Percentiles rank a stretch among this genome's conserved stretches.
These are phyloP conservation scores for Lipomyces japonicus DNA, from an alignment of 805 yeast species.

Conservation along the genomic window DNA sequence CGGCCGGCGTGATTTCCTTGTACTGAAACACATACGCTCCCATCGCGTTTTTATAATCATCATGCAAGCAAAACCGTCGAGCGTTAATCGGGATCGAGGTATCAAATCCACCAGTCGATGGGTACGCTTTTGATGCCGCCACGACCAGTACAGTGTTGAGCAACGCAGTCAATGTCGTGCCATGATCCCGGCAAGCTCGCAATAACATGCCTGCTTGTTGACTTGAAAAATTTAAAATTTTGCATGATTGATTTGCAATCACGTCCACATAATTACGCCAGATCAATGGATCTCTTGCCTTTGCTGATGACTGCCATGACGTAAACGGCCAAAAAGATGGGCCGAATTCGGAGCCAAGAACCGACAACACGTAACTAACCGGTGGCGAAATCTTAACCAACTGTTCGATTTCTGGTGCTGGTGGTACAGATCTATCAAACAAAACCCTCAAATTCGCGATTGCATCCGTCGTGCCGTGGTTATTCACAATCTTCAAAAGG, in stretches of 20 bases:
- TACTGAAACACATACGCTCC: slow-evolving; percentile 12
- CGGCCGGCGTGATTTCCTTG: background rate
- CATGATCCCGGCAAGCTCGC: slow-evolving; percentile 1
- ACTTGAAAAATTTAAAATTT: background rate
- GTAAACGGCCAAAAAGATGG: slow-evolving; percentile 2
- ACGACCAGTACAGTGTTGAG: background rate
- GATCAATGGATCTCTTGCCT: background rate
- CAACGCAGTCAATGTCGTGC: slow-evolving; percentile 16
- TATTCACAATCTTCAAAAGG: slow-evolving; percentile 1
- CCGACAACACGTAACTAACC: background rate
- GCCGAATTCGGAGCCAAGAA: background rate
- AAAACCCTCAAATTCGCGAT: too few relatives aligned
- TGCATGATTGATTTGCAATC: too few relatives aligned
- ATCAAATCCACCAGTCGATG: background rate
- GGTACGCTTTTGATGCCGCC: slow-evolving; percentile 4
- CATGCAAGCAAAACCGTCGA: slow-evolving; percentile 10
- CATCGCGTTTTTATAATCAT: background rate
- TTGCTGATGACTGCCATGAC: background rate
- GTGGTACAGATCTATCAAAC: background rate
- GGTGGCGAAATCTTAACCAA: background rate
- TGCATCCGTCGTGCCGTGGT: background rate
- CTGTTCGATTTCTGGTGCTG: background rate
- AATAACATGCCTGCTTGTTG: background rate
- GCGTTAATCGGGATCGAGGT: slow-evolving; percentile 13
- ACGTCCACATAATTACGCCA: too few relatives aligned